phyloP scores from a whole-genome alignment of 2,329 filamentous ascomycete genomes.

The Chaetomiaceae sp. region DNA sequence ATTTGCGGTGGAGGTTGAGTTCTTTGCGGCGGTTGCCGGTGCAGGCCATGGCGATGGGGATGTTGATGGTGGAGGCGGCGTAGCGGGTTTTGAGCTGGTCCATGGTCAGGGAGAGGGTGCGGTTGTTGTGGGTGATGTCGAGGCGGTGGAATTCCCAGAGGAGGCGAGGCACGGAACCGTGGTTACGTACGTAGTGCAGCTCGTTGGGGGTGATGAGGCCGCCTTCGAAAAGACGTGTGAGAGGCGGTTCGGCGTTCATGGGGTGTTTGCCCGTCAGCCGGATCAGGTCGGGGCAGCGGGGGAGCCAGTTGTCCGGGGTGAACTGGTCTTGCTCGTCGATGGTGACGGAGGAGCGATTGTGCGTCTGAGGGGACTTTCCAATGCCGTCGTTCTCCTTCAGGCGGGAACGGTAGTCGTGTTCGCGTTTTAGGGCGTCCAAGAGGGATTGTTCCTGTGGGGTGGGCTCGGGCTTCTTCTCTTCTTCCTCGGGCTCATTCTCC shows the following conservation, averaged over 20 bases:
- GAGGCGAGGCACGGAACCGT: slow-evolving; percentile 47
- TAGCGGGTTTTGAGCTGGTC: slow-evolving; percentile 40
- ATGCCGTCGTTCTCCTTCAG: slow-evolving; percentile 38
- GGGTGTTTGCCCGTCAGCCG: slow-evolving; percentile 50
- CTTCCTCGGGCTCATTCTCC: not conserved
- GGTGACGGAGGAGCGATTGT: slow-evolving; percentile 26
- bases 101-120: slow-evolving; percentile 37
- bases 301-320: slow-evolving; percentile 50
- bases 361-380: slow-evolving; percentile 19
- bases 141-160: slow-evolving; percentile 46
- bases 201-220: slow-evolving; percentile 48
- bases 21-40: slow-evolving; percentile 48
- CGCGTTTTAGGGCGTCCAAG: slow-evolving; percentile 37
- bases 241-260: slow-evolving; percentile 44
- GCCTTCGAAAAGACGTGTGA: slow-evolving; percentile 39
- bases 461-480: slow-evolving; percentile 28
- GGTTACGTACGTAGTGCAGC: slow-evolving; percentile 49
- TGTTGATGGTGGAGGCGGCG: slow-evolving; percentile 36
- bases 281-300: slow-evolving; percentile 41
- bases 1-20: slow-evolving; percentile 45
- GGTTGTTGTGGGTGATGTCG: slow-evolving; percentile 38
- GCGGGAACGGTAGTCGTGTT: slow-evolving; percentile 37
- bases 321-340: slow-evolving; percentile 48
- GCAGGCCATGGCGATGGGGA: slow-evolving; percentile 44
- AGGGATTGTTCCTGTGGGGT: slow-evolving; percentile 39